Evolutionary conservation across 1,284 basidiomycete genomes (phyloP), one percentile per base, ranked within the genome.

Genomic region (Neotropicomus parvogracilis): DNA sequence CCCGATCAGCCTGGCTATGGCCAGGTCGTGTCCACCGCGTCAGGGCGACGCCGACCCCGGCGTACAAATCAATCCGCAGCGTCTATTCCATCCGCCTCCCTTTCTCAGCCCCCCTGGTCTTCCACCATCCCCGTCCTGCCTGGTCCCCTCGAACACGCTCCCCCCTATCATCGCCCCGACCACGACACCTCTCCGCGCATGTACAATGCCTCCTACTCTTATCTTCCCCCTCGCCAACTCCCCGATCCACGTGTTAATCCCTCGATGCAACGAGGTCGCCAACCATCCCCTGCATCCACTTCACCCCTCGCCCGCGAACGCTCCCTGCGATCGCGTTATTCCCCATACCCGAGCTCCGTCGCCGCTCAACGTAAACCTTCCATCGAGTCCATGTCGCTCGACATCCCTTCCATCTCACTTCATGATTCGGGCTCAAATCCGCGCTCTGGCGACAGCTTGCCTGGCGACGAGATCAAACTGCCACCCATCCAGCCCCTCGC

Each of bases 1-100:
- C 87, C 88, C 46, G 88, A 88, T 65, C 87, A 89, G 56, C 79
- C 87, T 34, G 88, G 87, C 13, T 91, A 83, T 65, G 88, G 88
- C 17, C 87, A 89, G 59, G 81, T 90, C 37, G 77, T 89, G 16
- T 76, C 81, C 39, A 77, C 72, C 35, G 74, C 78, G 19, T 72
- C 77, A n/a, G 77, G 77, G 24, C 78, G 84, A 52, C 77, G 86
- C 40, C 75, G 84, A 45, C 67, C 78, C 14, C 77, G 85, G 27
- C 77, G 83, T 47, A 70, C 55, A 47, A 63, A 69, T 52, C 67
- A 64, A 31, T 49, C 55, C 49, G 60, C 64, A 54, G 60, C 48
- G 19, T 50, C 66, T 17, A 53, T 54, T 34, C 46, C 60, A 35
- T 49, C 53, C 10, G 39, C 53, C 37, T 46, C 63, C 27, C 54